Conservation (phyloP, 108 stramenopile species). For the Nitzschia inconspicua region DNA sequence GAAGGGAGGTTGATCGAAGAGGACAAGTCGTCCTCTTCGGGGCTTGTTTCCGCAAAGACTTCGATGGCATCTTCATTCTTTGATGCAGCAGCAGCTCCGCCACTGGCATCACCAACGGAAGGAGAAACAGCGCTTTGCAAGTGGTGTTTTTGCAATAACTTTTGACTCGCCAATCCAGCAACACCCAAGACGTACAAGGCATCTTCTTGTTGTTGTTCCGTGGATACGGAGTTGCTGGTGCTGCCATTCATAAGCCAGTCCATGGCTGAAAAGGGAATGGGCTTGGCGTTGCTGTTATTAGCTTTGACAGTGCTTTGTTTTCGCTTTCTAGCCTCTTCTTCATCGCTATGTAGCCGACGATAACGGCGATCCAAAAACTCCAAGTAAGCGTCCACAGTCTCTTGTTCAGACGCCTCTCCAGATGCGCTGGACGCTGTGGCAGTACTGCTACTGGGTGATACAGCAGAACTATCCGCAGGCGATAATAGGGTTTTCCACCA, state of each 20-base stretch:
- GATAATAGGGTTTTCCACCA: constrained; percentile 6
- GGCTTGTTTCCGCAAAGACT: not conserved
- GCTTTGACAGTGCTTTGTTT: not conserved
- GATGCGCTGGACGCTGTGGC: not conserved
- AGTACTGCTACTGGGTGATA: not conserved
- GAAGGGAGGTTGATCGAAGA: not conserved
- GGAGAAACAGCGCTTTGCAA: not conserved
- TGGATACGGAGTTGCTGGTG: not conserved
- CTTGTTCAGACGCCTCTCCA: constrained; percentile 19
- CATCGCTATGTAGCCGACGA: constrained; percentile 29
- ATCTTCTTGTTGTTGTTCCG: constrained; percentile 29
- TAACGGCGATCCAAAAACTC: constrained; percentile 46
- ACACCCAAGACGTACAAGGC: constrained; percentile 47
- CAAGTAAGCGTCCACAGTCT: constrained; percentile 43
- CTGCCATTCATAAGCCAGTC: constrained; percentile 26
- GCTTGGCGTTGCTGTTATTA: not conserved
- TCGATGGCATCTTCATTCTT: not conserved
- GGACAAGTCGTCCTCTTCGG: not conserved
- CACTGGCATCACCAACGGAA: too few species aligned
- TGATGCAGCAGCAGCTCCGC: not conserved
- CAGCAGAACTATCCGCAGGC: not conserved
- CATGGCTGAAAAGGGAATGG: constrained; percentile 22
- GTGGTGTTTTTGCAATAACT: constrained; percentile 43
- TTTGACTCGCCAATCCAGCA: constrained; percentile 35
- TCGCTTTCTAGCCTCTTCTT: not conserved